These are phyloP conservation scores for Hymenoscyphus linearis DNA, from an alignment of 2,329 filamentous ascomycete genomes.

Conservation along the genomic window DNA sequence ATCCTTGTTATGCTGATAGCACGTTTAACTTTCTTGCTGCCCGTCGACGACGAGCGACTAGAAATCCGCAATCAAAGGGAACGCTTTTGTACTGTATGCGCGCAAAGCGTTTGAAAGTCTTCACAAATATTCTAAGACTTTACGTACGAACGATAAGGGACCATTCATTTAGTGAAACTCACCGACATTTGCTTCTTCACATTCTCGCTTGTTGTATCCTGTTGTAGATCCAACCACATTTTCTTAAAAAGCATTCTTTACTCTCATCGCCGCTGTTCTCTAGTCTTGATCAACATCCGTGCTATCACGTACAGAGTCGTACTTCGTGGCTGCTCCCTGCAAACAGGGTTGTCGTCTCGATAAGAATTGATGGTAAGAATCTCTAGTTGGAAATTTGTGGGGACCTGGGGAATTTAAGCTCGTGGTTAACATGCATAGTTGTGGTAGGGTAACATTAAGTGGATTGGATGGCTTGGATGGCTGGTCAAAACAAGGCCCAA, in stretches of 20 bases:
- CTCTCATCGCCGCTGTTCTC: background rate
- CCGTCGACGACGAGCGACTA: background rate
- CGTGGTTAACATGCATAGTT: background rate
- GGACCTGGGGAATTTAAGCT: background rate
- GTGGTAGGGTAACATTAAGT: background rate
- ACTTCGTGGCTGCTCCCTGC: background rate
- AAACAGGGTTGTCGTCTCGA: background rate
- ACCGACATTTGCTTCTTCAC: background rate
- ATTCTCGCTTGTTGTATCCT: background rate
- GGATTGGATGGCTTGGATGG: background rate
- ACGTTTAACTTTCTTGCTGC: background rate
- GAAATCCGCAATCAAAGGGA: background rate
- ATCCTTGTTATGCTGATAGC: background rate
- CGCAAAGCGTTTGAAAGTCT: background rate
- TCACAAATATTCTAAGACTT: background rate
- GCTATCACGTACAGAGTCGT: background rate
- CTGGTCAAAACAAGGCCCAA: background rate
- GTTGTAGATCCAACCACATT: background rate
- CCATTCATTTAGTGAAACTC: background rate
- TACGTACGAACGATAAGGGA: background rate
- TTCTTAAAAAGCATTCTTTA: background rate
- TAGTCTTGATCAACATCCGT: background rate
- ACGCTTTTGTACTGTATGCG: background rate
- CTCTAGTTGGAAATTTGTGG: background rate
- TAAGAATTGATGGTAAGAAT: background rate